A percentile compares a stretch with the other conserved stretches of the same genome.
Conservation (phyloP, 495 filamentous ascomycete genomes). For the Tetracladium setigerum region DNA sequence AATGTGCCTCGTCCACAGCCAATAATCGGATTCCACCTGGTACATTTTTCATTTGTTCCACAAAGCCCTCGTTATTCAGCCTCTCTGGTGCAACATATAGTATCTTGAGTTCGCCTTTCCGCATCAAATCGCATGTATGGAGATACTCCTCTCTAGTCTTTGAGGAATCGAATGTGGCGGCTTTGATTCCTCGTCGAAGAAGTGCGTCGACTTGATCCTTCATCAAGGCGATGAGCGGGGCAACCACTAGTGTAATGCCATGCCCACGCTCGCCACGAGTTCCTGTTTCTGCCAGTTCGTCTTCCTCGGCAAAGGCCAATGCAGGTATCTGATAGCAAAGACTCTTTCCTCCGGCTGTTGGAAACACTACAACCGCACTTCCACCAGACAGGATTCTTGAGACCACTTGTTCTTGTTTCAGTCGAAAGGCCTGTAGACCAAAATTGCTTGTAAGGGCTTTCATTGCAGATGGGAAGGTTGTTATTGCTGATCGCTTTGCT, state of each 20-base stretch:
- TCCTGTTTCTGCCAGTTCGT: conserved; percentile 20
- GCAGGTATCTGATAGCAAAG: conserved; percentile 51
- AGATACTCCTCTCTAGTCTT: conserved; percentile 38
- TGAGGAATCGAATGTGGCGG: conserved; percentile 45
- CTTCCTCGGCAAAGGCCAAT: conserved; percentile 41
- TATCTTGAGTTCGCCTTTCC: conserved; percentile 37
- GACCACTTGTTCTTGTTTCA: conserved; percentile 48
- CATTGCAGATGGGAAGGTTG: conserved; percentile 15
- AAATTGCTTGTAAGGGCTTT: conserved; percentile 36
- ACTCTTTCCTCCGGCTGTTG: conserved; percentile 53
- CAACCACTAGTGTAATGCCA: conserved; percentile 47
- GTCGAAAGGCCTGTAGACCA: conserved; percentile 37
- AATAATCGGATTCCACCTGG: conserved; percentile 46
- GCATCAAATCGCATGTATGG: conserved; percentile 35
- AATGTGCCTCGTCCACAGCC: conserved; percentile 54
- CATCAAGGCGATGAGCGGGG: conserved; percentile 50
- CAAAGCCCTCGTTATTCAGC: conserved; percentile 50
- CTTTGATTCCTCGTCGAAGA: conserved; percentile 34
- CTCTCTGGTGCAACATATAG: conserved; percentile 53
- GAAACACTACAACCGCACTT: conserved; percentile 47
- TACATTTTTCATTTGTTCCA: conserved; percentile 42
- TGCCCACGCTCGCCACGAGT: conserved; percentile 10
- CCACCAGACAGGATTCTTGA: conserved; percentile 37
- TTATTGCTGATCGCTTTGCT: conserved; percentile 12
- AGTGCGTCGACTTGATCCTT: conserved; percentile 52